phyloP scores from a whole-genome alignment of 176 grass and related monocot genomes.

The Musa schizocarpa region DNA sequence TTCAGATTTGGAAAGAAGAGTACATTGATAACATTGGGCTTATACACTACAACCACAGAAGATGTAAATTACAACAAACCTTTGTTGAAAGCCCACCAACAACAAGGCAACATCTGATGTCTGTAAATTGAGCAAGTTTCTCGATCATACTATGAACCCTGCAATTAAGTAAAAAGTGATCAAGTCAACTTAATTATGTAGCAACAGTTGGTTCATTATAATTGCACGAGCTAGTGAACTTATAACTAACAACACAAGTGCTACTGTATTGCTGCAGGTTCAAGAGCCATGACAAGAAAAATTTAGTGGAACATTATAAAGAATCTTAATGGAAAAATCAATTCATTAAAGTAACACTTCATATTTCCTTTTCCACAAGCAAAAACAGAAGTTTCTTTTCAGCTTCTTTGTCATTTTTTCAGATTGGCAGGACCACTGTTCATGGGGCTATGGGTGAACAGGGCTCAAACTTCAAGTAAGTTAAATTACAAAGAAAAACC shows the following conservation, averaged over 20 bases:
- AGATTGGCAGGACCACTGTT: no score
- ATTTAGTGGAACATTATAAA: background rate
- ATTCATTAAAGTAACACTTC: background rate
- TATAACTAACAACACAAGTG: no score
- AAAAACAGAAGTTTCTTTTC: no score
- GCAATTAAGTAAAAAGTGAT: constrained; percentile 10
- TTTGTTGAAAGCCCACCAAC: constrained; percentile 87
- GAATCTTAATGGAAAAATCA: background rate
- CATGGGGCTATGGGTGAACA: no score
- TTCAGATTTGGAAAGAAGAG: no score
- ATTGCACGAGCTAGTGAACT: background rate
- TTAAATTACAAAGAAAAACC: no score
- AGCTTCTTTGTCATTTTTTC: no score
- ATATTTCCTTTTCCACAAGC: no score
- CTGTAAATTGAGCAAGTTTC: constrained; percentile 88
- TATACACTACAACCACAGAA: background rate
- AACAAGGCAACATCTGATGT: constrained; percentile 93
- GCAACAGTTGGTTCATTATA: background rate
- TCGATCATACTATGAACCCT: constrained; percentile 96
- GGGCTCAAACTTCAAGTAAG: no score
- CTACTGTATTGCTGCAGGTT: background rate
- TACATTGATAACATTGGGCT: no score
- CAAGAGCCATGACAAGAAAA: background rate
- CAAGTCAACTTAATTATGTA: background rate
- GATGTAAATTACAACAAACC: constrained; percentile 33